phyloP scores from a whole-genome alignment of 345 rosid species.

The Euclidium syriacum region DNA sequence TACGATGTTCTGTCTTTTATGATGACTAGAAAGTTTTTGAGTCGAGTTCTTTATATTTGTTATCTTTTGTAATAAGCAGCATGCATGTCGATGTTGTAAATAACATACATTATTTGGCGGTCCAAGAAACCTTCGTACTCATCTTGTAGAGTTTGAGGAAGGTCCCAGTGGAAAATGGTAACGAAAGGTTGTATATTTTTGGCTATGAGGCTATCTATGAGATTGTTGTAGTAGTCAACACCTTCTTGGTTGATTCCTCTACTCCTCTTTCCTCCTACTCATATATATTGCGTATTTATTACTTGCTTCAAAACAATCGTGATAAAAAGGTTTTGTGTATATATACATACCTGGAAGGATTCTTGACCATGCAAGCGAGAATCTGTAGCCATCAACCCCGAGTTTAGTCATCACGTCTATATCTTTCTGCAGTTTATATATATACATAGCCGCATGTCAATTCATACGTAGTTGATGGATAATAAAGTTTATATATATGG shows the following conservation, averaged over 20 bases:
- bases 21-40: too few species aligned
- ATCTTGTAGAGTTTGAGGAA: constrained; percentile 39
- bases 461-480: too few species aligned
- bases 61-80: too few species aligned
- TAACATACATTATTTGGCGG: constrained; percentile 32
- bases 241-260: constrained; percentile 36
- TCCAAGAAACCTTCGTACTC: constrained; percentile 36
- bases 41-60: too few species aligned
- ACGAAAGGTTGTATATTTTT: constrained; percentile 31
- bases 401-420: constrained; percentile 19
- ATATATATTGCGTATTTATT: background rate
- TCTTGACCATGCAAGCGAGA: constrained; percentile 41
- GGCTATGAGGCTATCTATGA: constrained; percentile 32
- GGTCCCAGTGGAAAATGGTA: constrained; percentile 37
- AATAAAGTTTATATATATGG: too few species aligned
- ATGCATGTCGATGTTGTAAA: too few species aligned
- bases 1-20: background rate
- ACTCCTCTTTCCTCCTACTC: constrained; percentile 22
- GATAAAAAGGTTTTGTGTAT: too few species aligned
- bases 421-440: constrained; percentile 3
- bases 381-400: constrained; percentile 31
- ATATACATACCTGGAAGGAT: constrained; percentile 29
- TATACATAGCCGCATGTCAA: too few species aligned
- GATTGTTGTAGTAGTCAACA: constrained; percentile 32
- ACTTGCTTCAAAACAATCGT: too few species aligned